A percentile compares a stretch with the other conserved stretches of the same genome.
Evolutionary conservation across 2,329 filamentous ascomycete genomes (phyloP).

Genomic region (Paraphoma chrysanthemicola): DNA sequence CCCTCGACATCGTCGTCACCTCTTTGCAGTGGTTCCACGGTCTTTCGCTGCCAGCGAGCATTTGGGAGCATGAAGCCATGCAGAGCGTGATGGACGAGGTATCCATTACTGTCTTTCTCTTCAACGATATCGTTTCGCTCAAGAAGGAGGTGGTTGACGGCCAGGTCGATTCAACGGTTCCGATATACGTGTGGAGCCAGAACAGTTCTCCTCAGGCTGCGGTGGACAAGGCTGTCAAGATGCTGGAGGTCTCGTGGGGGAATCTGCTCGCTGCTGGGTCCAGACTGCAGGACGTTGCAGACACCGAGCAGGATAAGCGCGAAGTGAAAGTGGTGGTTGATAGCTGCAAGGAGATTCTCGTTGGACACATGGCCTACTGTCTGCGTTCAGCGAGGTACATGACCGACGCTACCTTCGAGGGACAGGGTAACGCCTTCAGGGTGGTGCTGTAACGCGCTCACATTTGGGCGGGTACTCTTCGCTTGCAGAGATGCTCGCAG

Average conservation of each 20-base stretch:
- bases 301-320: too few relatives aligned
- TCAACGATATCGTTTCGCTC: constrained; percentile 17
- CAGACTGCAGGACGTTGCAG: too few relatives aligned
- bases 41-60: not conserved
- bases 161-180: constrained; percentile 13
- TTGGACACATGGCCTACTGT: too few relatives aligned
- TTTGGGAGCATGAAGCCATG: not conserved
- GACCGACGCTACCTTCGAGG: too few relatives aligned
- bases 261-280: not conserved
- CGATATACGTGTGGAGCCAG: not conserved
- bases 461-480: too few relatives aligned
- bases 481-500: too few relatives aligned
- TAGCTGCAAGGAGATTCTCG: too few relatives aligned
- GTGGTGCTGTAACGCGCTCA: too few relatives aligned
- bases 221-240: not conserved
- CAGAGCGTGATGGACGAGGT: constrained; percentile 7
- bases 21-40: not conserved
- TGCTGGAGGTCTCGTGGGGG: not conserved
- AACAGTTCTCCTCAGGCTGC: not conserved
- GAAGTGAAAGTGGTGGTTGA: too few relatives aligned
- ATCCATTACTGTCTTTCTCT: constrained; percentile 10
- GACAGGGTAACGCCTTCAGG: too few relatives aligned
- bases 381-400: too few relatives aligned
- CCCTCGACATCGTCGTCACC: not conserved
- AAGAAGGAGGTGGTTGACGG: constrained; percentile 16